A percentile compares a stretch with the other conserved stretches of the same genome.
Evolutionary conservation across 2,329 filamentous ascomycete species (phyloP).

Genomic region (Alternaria conjuncta): DNA sequence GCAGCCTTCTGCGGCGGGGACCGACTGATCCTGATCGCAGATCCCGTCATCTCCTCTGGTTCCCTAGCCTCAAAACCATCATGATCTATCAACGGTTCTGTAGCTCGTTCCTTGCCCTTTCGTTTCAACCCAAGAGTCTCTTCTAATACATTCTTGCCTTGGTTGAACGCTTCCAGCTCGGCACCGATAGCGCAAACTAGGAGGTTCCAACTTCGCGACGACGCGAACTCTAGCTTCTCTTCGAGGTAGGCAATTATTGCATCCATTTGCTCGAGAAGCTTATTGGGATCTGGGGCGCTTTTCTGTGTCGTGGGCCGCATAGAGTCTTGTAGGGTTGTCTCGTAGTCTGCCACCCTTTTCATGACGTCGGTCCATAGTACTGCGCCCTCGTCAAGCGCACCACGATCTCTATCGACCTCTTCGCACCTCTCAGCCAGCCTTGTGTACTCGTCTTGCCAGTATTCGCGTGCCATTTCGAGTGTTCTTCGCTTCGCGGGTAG

Average conservation of each 20-base stretch:
- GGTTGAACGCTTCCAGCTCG: constrained; percentile 70
- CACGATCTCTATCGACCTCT: constrained; percentile 66
- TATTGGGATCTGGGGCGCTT: constrained; percentile 22
- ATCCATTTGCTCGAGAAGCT: constrained; percentile 58
- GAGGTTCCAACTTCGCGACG: constrained; percentile 72
- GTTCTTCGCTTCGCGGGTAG: constrained; percentile 71
- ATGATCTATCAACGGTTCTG: constrained; percentile 26
- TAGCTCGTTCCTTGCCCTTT: constrained; percentile 39
- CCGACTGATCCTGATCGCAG: constrained; percentile 38
- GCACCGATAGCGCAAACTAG: constrained; percentile 78
- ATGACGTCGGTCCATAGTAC: constrained; percentile 70
- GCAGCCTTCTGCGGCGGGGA: constrained; percentile 39
- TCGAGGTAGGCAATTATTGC: constrained; percentile 63
- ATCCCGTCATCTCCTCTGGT: constrained; percentile 38
- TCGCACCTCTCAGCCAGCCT: constrained; percentile 62
- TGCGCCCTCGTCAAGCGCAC: constrained; percentile 71
- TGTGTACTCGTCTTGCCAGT: constrained; percentile 70
- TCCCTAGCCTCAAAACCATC: constrained; percentile 19
- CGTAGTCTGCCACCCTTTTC: constrained; percentile 67
- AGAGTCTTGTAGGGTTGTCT: constrained; percentile 64
- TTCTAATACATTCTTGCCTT: constrained; percentile 65
- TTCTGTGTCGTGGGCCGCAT: constrained; percentile 50
- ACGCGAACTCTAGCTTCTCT: constrained; percentile 60
- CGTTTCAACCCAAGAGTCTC: constrained; percentile 41
- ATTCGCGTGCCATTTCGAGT: constrained; percentile 71